phyloP scores from a whole-genome alignment of 2,329 filamentous ascomycete genomes.

The Aureobasidium namibiae region DNA sequence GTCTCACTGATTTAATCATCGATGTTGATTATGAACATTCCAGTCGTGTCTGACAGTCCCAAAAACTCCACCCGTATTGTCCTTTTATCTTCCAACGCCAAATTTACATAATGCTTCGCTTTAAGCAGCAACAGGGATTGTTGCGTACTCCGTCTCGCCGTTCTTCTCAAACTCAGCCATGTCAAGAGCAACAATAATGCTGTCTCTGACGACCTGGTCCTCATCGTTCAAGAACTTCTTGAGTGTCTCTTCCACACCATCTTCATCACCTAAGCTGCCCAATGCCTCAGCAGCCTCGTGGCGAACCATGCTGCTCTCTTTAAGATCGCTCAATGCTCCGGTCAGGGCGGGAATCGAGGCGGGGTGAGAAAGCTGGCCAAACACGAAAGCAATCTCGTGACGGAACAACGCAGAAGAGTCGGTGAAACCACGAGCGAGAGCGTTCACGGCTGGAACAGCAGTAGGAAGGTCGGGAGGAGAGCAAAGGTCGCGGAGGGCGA shows the following conservation, averaged over 20 bases:
- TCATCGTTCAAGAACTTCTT: conserved; percentile 80
- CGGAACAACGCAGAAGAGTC: conserved; percentile 90
- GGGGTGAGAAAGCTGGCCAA: conserved; percentile 90
- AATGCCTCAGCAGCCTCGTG: conserved; percentile 96
- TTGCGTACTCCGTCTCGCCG: conserved; percentile 81
- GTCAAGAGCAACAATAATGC: conserved; percentile 87
- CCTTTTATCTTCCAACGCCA: conserved; percentile 5
- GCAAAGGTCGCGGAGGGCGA: conserved; percentile 86
- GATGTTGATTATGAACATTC: neutral
- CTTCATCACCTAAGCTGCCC: conserved; percentile 85
- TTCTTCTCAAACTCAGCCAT: conserved; percentile 97
- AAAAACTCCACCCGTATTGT: conserved; percentile 2
- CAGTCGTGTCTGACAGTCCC: conserved; percentile 1
- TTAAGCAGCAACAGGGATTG: conserved; percentile 53
- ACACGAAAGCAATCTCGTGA: conserved; percentile 97
- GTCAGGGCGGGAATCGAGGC: conserved; percentile 91
- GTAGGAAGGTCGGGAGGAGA: conserved; percentile 88
- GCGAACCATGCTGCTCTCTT: conserved; percentile 91
- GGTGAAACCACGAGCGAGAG: conserved; percentile 74
- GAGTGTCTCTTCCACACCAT: conserved; percentile 80
- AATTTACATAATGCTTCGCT: conserved; percentile 31
- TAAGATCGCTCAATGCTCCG: conserved; percentile 63
- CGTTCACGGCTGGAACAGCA: conserved; percentile 75
- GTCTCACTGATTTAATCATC: neutral
- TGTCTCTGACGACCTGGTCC: conserved; percentile 89